Conservation (phyloP, 257 asterid species). For the Solanum lycopersicoides region DNA sequence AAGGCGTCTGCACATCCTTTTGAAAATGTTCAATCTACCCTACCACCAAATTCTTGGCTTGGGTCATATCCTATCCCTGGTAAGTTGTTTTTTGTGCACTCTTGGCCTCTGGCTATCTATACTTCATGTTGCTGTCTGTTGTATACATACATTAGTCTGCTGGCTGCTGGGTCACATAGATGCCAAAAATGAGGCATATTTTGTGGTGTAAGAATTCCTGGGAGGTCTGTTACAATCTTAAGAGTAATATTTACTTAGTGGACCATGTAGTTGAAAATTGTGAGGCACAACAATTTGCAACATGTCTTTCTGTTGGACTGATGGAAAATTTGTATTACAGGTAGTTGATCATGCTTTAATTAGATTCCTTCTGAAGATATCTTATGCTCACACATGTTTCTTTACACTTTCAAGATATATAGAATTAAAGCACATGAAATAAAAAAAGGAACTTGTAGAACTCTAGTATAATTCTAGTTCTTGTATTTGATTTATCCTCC, state of each 20-base stretch:
- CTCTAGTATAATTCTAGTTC: not conserved
- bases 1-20: constrained; percentile 95
- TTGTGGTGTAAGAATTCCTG: not conserved
- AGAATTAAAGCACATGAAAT: not conserved
- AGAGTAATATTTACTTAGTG: not conserved
- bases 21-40: constrained; percentile 73
- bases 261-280: not conserved
- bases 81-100: constrained; percentile 14
- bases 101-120: not conserved
- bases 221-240: not conserved
- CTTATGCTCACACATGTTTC: not conserved
- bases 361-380: not conserved
- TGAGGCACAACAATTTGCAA: not conserved
- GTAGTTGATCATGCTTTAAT: not conserved
- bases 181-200: not conserved
- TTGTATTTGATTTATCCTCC: not conserved
- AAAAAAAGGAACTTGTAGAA: not conserved
- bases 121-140: not conserved
- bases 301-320: not conserved
- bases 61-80: constrained; percentile 79
- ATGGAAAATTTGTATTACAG: not conserved
- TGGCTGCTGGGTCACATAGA: not conserved
- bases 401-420: not conserved
- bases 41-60: constrained; percentile 89
- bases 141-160: not conserved